phyloP scores from a whole-genome alignment of 139 green algal genomes.

The Chlorella ohadii region DNA sequence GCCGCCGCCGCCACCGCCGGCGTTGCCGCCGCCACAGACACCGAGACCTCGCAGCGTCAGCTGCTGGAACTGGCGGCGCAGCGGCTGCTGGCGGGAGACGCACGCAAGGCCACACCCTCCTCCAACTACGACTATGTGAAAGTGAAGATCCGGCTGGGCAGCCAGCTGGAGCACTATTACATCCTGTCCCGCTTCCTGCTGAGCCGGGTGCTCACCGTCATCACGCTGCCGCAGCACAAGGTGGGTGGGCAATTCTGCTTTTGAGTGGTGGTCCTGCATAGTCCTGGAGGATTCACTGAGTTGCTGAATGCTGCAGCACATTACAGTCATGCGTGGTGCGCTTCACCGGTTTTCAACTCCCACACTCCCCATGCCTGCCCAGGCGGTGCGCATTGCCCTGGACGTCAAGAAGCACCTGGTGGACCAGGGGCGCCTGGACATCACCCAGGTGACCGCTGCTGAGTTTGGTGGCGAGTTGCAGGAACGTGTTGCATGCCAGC shows the following conservation, averaged over 20 bases:
- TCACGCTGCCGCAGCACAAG: conserved; percentile 84
- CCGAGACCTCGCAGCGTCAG: neutral
- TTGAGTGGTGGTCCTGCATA: no score
- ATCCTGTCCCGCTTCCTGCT: conserved; percentile 94
- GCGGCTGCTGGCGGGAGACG: neutral
- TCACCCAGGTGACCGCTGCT: conserved; percentile 49
- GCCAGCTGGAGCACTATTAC: conserved; percentile 87
- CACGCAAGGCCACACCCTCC: neutral
- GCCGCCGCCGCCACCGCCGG: no score
- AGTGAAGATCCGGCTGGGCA: conserved; percentile 86
- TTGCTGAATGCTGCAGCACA: neutral
- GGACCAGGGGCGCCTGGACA: conserved; percentile 79
- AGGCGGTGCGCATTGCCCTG: conserved; percentile 92
- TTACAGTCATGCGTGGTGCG: no score
- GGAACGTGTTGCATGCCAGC: no score
- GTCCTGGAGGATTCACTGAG: no score
- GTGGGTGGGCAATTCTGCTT: no score
- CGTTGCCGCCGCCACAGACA: no score
- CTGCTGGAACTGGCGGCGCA: neutral
- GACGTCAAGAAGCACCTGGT: conserved; percentile 96
- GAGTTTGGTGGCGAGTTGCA: no score
- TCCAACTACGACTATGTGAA: conserved; percentile 79
- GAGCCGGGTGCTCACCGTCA: conserved; percentile 91
- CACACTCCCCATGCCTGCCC: neutral
- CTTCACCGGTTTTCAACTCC: no score